Conservation (phyloP, 2,329 filamentous ascomycete genomes). For the Pseudomassariella vexata region DNA sequence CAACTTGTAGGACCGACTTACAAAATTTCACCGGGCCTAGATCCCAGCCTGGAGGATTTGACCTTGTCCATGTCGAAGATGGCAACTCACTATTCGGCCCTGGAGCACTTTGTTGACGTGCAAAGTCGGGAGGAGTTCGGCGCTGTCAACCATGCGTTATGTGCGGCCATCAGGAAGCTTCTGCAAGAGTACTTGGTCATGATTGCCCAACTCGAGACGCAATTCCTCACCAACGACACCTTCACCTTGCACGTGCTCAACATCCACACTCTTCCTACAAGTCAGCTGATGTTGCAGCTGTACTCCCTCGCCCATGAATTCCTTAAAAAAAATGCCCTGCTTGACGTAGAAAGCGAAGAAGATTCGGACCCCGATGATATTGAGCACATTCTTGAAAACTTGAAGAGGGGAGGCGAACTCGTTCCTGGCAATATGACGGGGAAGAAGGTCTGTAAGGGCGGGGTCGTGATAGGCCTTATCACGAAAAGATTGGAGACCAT, state of each 20-base stretch:
- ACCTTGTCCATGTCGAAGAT: slow-evolving; percentile 86
- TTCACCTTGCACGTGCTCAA: slow-evolving; percentile 94
- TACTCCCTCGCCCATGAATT: slow-evolving; percentile 85
- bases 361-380: slow-evolving; percentile 76
- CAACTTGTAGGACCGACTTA: slow-evolving; percentile 78
- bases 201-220: slow-evolving; percentile 88
- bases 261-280: slow-evolving; percentile 82
- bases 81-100: slow-evolving; percentile 85
- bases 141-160: slow-evolving; percentile 90
- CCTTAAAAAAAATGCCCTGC: slow-evolving; percentile 76
- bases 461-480: slow-evolving; percentile 82
- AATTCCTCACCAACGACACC: slow-evolving; percentile 78
- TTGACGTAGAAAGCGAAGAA: slow-evolving; percentile 72
- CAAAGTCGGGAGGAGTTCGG: slow-evolving; percentile 92
- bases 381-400: slow-evolving; percentile 85
- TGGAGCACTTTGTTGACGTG: slow-evolving; percentile 90
- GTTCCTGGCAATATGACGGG: slow-evolving; percentile 71
- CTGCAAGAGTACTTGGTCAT: slow-evolving; percentile 91
- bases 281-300: slow-evolving; percentile 85
- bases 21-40: slow-evolving; percentile 73
- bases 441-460: slow-evolving; percentile 95
- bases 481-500: slow-evolving; percentile 81
- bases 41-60: slow-evolving; percentile 85
- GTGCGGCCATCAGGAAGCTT: slow-evolving; percentile 86
- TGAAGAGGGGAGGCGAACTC: slow-evolving; percentile 81